A percentile compares a stretch with the other conserved stretches of the same genome.
Conservation (phyloP, 345 rosid genomes). For the Bruguiera sexangula region DNA sequence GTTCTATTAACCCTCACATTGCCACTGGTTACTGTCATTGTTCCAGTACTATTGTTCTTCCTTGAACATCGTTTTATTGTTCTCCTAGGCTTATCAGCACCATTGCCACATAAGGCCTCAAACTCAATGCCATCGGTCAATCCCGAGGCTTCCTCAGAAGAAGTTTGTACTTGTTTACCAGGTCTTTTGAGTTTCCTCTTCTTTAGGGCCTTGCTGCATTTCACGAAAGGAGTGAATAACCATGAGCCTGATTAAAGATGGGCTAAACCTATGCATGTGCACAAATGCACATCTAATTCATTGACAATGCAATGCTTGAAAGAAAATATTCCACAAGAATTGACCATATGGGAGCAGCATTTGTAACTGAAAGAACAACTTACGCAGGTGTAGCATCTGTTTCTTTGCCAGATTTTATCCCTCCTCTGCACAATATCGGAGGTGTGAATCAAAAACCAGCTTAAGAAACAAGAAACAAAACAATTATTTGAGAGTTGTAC, state of each 20-base stretch:
- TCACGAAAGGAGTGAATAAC: neutral
- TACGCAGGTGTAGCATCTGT: constrained; percentile 27
- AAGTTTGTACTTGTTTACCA: constrained; percentile 11
- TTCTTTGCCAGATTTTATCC: constrained; percentile 23
- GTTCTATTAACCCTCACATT: neutral
- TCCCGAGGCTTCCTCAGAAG: constrained; percentile 14
- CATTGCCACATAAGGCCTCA: constrained; percentile 4
- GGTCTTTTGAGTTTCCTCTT: constrained; percentile 19
- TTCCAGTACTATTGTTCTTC: constrained; percentile 8
- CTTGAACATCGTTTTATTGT: neutral
- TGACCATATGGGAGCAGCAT: neutral
- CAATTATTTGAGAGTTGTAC: constrained; percentile 29
- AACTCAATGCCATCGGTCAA: constrained; percentile 9
- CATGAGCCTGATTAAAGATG: constrained; percentile 6
- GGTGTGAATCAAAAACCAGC: constrained; percentile 4
- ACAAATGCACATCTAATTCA: neutral
- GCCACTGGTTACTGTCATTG: neutral
- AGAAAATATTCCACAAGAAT: neutral
- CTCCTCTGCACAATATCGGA: constrained; percentile 28
- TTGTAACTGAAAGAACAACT: constrained; percentile 8
- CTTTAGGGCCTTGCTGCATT: constrained; percentile 24
- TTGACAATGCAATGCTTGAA: neutral
- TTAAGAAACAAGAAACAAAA: neutral
- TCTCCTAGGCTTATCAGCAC: constrained; percentile 9
- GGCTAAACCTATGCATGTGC: neutral